These are phyloP conservation scores for Astrephomene gubernaculifera DNA, from an alignment of 139 green algal species.

Conservation along the genomic window DNA sequence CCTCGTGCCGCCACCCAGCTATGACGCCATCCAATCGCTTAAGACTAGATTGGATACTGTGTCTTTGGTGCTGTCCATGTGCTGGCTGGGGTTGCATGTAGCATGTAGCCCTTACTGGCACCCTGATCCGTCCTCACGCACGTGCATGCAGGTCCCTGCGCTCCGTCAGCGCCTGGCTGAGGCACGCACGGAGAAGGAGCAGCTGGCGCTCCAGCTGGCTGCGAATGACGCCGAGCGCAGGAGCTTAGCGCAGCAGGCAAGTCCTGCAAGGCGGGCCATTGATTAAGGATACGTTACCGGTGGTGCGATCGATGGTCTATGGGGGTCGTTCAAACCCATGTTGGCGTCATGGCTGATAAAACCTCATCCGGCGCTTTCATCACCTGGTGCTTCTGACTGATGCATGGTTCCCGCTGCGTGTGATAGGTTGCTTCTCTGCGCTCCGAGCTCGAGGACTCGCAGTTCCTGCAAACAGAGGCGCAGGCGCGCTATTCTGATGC, in stretches of 20 bases:
- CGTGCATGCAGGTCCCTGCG: constrained; percentile 29
- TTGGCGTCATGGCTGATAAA: no score
- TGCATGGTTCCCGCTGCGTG: no score
- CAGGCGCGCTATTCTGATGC: constrained; percentile 7
- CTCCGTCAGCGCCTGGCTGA: constrained; percentile 50
- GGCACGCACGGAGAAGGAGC: constrained; percentile 32
- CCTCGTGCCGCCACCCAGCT: no score
- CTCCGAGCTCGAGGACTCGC: constrained; percentile 34
- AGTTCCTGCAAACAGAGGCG: constrained; percentile 45
- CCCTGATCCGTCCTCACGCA: neutral
- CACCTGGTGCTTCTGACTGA: no score
- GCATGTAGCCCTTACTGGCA: no score
- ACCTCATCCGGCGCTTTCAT: no score
- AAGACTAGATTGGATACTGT: no score
- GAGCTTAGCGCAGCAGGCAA: constrained; percentile 15
- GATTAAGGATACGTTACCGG: neutral
- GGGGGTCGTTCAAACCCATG: no score
- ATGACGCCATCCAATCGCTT: no score
- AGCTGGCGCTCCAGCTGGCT: constrained; percentile 1
- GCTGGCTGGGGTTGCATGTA: no score
- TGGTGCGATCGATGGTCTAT: neutral
- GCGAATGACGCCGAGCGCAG: neutral
- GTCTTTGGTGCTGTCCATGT: neutral
- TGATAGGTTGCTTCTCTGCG: constrained; percentile 52
- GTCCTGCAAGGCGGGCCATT: no score